Conservation (phyloP, 768 basidiomycete species). For the Xerocomus potaroensis region DNA sequence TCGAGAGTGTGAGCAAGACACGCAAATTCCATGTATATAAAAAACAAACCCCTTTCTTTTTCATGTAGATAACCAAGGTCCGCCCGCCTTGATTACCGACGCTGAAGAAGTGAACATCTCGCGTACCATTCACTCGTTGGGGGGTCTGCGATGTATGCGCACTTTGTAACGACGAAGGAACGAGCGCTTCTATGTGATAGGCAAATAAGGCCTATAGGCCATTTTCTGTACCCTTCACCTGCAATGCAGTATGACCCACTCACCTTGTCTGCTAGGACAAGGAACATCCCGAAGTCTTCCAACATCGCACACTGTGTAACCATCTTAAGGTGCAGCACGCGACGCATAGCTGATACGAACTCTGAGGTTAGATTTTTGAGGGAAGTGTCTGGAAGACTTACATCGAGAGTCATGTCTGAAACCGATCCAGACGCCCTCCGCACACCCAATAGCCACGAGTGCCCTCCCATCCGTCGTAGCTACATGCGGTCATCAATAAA, state of each 20-base stretch:
- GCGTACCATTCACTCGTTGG: constrained; percentile 85
- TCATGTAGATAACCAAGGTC: constrained; percentile 92
- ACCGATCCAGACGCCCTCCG: constrained; percentile 95
- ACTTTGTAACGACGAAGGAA: constrained; percentile 76
- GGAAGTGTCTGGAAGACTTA: constrained; percentile 26
- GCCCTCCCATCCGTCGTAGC: constrained; percentile 80
- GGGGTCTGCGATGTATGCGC: constrained; percentile 72
- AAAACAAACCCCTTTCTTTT: constrained; percentile 73
- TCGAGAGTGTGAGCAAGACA: constrained; percentile 1
- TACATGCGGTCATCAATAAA: constrained; percentile 28
- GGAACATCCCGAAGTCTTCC: constrained; percentile 94
- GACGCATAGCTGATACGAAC: constrained; percentile 66
- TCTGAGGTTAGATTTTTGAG: constrained; percentile 5
- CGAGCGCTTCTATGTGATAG: constrained; percentile 93
- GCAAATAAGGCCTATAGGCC: constrained; percentile 72
- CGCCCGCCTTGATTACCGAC: constrained; percentile 84
- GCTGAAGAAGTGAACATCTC: constrained; percentile 94
- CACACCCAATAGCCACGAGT: constrained; percentile 90
- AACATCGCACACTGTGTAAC: constrained; percentile 96
- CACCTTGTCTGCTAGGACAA: constrained; percentile 91
- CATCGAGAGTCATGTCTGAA: constrained; percentile 85
- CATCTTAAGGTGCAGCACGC: constrained; percentile 88
- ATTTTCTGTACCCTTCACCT: background rate
- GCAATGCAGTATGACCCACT: background rate
- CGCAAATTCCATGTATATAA: constrained; percentile 5